These are phyloP conservation scores for Sporisorium iseilematis-ciliati DNA, from an alignment of 1,284 basidiomycete species.

Conservation along the genomic window DNA sequence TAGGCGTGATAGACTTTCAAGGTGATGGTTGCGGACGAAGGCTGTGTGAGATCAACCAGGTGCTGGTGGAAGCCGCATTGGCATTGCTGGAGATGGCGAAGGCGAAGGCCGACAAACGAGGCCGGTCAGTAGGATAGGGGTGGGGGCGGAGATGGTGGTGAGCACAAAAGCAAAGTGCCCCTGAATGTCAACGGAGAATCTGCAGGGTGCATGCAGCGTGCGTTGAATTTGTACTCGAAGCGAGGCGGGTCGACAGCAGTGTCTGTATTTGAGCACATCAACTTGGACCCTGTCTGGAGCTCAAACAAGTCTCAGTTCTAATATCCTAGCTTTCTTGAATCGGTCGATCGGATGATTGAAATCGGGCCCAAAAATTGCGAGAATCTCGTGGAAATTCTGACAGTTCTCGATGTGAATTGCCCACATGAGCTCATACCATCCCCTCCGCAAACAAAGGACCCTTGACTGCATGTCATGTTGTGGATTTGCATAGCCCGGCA, in stretches of 20 bases:
- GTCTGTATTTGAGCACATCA: neutral
- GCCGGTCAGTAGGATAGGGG: neutral
- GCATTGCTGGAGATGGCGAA: too few species aligned
- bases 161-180: conserved; percentile 12
- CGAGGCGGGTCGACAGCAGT: neutral
- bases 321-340: neutral
- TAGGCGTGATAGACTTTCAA: too few species aligned
- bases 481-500: neutral
- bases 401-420: neutral
- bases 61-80: too few species aligned
- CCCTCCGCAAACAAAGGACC: neutral
- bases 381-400: conserved; percentile 33
- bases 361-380: conserved; percentile 17
- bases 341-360: too few species aligned
- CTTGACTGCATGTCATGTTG: neutral
- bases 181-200: conserved; percentile 25
- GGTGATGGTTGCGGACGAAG: neutral
- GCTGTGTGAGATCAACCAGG: neutral
- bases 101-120: too few species aligned
- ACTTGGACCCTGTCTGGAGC: neutral
- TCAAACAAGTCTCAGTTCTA: neutral
- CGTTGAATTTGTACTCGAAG: neutral
- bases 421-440: neutral
- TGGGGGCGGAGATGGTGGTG: conserved; percentile 1
- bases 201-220: conserved; percentile 28